Percentiles rank a stretch among this genome's conserved stretches.
phyloP scores from a whole-genome alignment of 2,329 filamentous ascomycete genomes.

The Capronia coronata region DNA sequence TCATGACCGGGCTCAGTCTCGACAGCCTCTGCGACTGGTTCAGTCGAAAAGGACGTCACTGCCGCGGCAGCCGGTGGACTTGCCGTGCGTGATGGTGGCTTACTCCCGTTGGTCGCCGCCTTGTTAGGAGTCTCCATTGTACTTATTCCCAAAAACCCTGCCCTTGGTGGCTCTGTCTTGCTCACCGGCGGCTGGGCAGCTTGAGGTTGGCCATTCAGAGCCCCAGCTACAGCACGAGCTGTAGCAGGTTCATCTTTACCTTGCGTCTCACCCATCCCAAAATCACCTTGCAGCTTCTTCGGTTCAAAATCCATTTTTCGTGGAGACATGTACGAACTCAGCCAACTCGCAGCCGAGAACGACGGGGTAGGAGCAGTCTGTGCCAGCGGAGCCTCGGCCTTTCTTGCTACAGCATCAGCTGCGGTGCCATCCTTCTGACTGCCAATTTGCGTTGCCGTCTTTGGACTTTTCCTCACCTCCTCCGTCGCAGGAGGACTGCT shows the following conservation, averaged over 20 bases:
- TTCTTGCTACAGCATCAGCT: conserved; percentile 2
- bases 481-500: conserved; percentile 17
- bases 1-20: background rate
- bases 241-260: background rate
- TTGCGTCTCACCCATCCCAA: conserved; percentile 7
- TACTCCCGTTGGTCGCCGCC: background rate
- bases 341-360: conserved; percentile 5
- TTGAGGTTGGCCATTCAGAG: background rate
- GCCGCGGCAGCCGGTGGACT: background rate
- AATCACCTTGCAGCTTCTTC: conserved; percentile 22
- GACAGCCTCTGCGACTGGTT: background rate
- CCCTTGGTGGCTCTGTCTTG: background rate
- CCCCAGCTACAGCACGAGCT: background rate
- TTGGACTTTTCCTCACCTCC: conserved; percentile 12
- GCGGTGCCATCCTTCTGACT: background rate
- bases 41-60: background rate
- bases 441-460: conserved; percentile 10
- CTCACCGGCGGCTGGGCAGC: background rate
- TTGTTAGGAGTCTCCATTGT: background rate
- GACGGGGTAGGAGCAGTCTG: conserved; percentile 2
- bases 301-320: conserved; percentile 12
- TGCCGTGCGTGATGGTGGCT: background rate
- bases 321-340: background rate
- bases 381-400: conserved; percentile 1
- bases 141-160: background rate